Base-by-base conservation (phyloP, 2,329 filamentous ascomycete genomes). In the Stagonosporopsis chrysanthemi region DNA sequence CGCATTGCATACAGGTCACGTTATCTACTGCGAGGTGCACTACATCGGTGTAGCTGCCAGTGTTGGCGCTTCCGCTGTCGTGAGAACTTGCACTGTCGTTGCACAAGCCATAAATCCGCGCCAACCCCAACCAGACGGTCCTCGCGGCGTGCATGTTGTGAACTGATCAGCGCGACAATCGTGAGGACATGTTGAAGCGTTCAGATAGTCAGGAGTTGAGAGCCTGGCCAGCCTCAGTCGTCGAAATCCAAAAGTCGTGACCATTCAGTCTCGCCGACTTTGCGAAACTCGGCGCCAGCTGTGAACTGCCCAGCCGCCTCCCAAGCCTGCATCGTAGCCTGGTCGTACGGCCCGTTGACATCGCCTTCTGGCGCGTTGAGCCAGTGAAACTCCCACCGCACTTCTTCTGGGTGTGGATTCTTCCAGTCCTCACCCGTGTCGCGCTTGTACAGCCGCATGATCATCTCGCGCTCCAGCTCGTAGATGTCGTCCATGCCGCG, bases 331-430 rank as follows among this genome's bases (percentile, higher is more conserved):
- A 99, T 98, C 35, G 89, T 94, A 5, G 83, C 75, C 7, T 84
- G 86, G 71, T 97, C 92, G 75, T 92, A 99, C 0, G 95, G 94
- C 0, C 95, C 95, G 75, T 99, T 92, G 56, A 85, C 84, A 44
- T 86, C 84, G 11, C 86, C 91, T 70, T 97, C 94, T 38, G 92
- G 84, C 17, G 91, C 91, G 74, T 97, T 92, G 36, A 87, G 88
- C 95, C 95, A 99, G 56, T 91, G 85, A 75, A 92, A 99, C 76
- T 98, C 91, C 93, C 94, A 99, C 82, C 86, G 84, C 49, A 67
- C 54, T 23, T 69, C 69, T 17, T 70, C 72, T 23, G 76, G 71
- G 43, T 78, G 70, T 6, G 81, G 79, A 39, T 87, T 85, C 49
- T 84, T 79, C 95, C 95, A 99, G 8, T 90, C 86, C 67, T 97